Conservation (phyloP, 306 rosid genomes). For the Medicago lupulina region DNA sequence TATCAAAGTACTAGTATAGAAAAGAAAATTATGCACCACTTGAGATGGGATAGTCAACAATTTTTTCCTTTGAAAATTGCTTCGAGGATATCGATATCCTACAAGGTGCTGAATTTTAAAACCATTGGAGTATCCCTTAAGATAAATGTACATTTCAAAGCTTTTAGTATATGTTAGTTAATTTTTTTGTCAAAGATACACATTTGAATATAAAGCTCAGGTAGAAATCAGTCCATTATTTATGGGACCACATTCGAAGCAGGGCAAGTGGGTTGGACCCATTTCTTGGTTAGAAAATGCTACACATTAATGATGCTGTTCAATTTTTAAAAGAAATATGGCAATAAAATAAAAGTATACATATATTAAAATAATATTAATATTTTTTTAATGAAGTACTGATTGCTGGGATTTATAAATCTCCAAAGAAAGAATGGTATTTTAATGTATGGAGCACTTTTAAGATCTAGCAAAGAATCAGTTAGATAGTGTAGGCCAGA, state of each 20-base stretch:
- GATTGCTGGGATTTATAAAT: constrained; percentile 5
- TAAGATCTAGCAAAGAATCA: constrained; percentile 72
- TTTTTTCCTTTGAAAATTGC: constrained; percentile 30
- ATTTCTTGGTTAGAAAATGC: constrained; percentile 51
- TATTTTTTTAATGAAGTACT: constrained; percentile 18
- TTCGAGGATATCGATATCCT: constrained; percentile 43
- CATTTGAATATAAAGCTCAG: constrained; percentile 37
- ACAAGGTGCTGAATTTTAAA: constrained; percentile 42
- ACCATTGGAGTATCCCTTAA: constrained; percentile 44
- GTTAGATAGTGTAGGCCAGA: constrained; percentile 67
- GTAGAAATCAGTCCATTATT: constrained; percentile 50
- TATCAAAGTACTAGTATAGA: no score
- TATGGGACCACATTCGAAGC: constrained; percentile 57
- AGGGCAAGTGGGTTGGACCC: constrained; percentile 50
- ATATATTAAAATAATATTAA: constrained; percentile 18
- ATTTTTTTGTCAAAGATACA: constrained; percentile 32
- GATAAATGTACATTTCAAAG: constrained; percentile 31
- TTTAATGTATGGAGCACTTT: constrained; percentile 53
- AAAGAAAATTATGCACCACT: constrained; percentile 1
- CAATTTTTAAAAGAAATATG: no score
- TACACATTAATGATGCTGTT: constrained; percentile 41
- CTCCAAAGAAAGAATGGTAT: constrained; percentile 34
- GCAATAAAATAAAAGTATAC: constrained; percentile 26
- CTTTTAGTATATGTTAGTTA: not conserved
- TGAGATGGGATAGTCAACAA: constrained; percentile 50